Evolutionary conservation across 2,329 filamentous ascomycete genomes (phyloP).

Genomic region (Stagonosporopsis tanaceti): DNA sequence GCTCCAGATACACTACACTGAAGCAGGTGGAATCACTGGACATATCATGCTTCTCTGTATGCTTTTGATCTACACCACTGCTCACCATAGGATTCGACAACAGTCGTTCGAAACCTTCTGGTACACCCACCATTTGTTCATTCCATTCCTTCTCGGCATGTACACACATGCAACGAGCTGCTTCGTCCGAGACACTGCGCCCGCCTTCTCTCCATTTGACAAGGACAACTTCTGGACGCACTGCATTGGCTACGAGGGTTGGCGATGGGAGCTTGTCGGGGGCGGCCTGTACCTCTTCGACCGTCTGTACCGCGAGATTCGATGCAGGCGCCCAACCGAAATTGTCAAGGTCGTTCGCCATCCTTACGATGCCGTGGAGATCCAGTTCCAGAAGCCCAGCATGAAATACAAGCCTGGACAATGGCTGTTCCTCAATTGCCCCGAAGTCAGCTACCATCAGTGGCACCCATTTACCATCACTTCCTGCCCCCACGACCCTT

Average conservation of each 20-base stretch:
- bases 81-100: slow-evolving; percentile 91
- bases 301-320: slow-evolving; percentile 89
- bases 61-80: slow-evolving; percentile 96
- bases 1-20: slow-evolving; percentile 87
- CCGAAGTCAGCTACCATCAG: slow-evolving; percentile 85
- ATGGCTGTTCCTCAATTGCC: slow-evolving; percentile 96
- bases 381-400: slow-evolving; percentile 94
- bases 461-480: slow-evolving; percentile 99
- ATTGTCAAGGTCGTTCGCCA: slow-evolving; percentile 95
- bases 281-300: slow-evolving; percentile 87
- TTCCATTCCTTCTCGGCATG: slow-evolving; percentile 90
- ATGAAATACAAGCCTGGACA: slow-evolving; percentile 99
- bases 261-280: slow-evolving; percentile 93
- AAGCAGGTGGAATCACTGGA: slow-evolving; percentile 90
- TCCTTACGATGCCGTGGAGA: slow-evolving; percentile 96
- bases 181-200: slow-evolving; percentile 84
- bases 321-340: slow-evolving; percentile 80
- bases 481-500: slow-evolving; percentile 94
- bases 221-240: slow-evolving; percentile 85
- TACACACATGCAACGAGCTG: slow-evolving; percentile 97
- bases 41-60: slow-evolving; percentile 99
- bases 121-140: slow-evolving; percentile 99
- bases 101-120: slow-evolving; percentile 99
- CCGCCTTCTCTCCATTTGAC: slow-evolving; percentile 83
- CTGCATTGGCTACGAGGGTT: slow-evolving; percentile 94